These are phyloP conservation scores for Santalum album DNA, from an alignment of 164 flowering plant genomes.

Conservation along the genomic window DNA sequence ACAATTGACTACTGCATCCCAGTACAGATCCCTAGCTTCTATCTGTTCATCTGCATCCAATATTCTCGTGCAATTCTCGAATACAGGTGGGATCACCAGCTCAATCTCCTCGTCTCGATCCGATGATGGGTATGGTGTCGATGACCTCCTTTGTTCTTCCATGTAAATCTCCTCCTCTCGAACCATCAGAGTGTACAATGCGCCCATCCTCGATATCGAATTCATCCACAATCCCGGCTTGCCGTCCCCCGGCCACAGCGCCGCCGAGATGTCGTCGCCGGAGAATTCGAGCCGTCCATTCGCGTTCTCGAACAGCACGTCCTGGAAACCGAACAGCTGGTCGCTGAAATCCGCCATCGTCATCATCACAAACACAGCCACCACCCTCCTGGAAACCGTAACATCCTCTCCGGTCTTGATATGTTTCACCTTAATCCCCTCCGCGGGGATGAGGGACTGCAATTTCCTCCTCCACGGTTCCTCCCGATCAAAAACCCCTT, in stretches of 20 bases:
- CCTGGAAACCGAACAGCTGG: constrained; percentile 76
- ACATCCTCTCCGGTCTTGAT: constrained; percentile 79
- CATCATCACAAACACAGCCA: constrained; percentile 67
- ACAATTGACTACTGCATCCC: constrained; percentile 63
- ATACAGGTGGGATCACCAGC: constrained; percentile 76
- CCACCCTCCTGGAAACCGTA: constrained; percentile 51
- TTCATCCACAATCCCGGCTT: constrained; percentile 94
- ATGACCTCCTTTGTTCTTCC: constrained; percentile 39
- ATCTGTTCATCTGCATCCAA: constrained; percentile 60
- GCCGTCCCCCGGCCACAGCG: constrained; percentile 89
- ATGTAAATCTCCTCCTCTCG: constrained; percentile 69
- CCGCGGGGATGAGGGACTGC: constrained; percentile 38
- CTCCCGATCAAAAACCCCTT: constrained; percentile 23
- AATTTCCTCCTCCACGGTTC: constrained; percentile 76
- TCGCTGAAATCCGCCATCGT: constrained; percentile 95
- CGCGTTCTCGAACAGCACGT: constrained; percentile 51
- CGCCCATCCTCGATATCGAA: constrained; percentile 76
- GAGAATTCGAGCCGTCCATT: constrained; percentile 60
- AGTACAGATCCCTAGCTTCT: constrained; percentile 68
- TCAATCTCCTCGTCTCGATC: constrained; percentile 71
- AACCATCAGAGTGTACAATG: constrained; percentile 48
- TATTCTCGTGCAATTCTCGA: constrained; percentile 54
- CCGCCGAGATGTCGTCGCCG: constrained; percentile 40
- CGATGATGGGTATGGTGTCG: too few relatives aligned
- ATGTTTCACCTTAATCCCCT: constrained; percentile 61